A percentile compares a stretch with the other conserved stretches of the same genome.
Conservation (phyloP, 768 basidiomycete genomes). For the Collybiopsis luxurians region DNA sequence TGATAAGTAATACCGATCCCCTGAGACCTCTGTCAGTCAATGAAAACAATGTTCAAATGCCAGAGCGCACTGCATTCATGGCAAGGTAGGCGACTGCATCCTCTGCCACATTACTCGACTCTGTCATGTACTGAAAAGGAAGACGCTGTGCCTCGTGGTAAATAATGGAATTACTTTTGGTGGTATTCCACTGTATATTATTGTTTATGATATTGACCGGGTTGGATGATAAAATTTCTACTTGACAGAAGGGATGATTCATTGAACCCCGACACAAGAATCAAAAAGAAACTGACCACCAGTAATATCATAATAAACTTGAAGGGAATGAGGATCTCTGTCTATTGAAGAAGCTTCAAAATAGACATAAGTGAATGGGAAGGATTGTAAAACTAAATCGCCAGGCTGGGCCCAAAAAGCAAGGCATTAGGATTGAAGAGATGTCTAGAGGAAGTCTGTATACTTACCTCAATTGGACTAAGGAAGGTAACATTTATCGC, state of each 20-base stretch:
- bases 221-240: constrained; percentile 12
- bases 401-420: background rate
- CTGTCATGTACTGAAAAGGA: constrained; percentile 5
- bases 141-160: constrained; percentile 8
- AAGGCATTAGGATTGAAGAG: background rate
- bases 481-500: constrained; percentile 50
- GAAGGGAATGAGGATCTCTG: constrained; percentile 19
- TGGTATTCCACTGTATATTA: constrained; percentile 13
- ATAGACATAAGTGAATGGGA: constrained; percentile 29
- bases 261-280: too few species aligned
- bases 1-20: constrained; percentile 5
- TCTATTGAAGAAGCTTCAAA: constrained; percentile 22
- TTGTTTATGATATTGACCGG: background rate
- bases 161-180: constrained; percentile 1
- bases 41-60: background rate
- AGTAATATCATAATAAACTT: constrained; percentile 27
- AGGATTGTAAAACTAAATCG: constrained; percentile 23
- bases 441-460: background rate
- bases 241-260: background rate
- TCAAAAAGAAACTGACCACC: constrained; percentile 16
- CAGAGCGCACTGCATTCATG: background rate
- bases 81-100: constrained; percentile 13
- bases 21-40: background rate
- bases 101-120: constrained; percentile 10
- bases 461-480: constrained; percentile 27